Percentiles rank a stretch among this genome's conserved stretches.
Conservation (phyloP, 208 protist genomes). For the Trypanosoma scelopori region DNA sequence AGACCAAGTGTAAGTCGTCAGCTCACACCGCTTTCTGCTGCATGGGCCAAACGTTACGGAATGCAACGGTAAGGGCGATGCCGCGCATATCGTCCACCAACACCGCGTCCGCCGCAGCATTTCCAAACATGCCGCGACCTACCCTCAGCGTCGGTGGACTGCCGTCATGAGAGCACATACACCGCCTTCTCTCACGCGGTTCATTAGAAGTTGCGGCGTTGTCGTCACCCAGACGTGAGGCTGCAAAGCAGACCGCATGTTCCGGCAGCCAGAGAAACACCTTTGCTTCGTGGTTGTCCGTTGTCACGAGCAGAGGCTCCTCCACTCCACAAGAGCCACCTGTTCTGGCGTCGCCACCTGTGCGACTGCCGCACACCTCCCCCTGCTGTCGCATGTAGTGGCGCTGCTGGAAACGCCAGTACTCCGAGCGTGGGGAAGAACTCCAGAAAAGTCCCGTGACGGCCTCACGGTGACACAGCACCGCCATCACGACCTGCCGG, state of each 20-base stretch:
- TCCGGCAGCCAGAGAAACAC: conserved; percentile 24
- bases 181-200: neutral
- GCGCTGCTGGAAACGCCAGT: conserved; percentile 24
- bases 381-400: conserved; percentile 10
- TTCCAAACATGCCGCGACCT: conserved; percentile 28
- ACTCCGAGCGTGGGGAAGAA: conserved; percentile 22
- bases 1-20: neutral
- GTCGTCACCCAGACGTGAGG: neutral
- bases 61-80: conserved; percentile 18
- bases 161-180: neutral
- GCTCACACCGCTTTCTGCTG: neutral
- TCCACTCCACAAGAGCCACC: neutral
- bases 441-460: conserved; percentile 27
- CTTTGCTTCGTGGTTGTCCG: conserved; percentile 29
- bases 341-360: neutral
- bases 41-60: conserved; percentile 1
- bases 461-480: conserved; percentile 16
- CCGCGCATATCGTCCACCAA: conserved; percentile 27
- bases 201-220: neutral
- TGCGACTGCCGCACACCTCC: neutral
- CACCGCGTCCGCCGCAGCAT: conserved; percentile 13
- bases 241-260: conserved; percentile 18
- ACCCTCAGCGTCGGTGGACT: conserved; percentile 8
- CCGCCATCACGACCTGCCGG: conserved; percentile 21
- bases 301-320: conserved; percentile 25